Evolutionary conservation across 1,284 basidiomycete species (phyloP).

Genomic region (Tilletiopsis washingtonensis): DNA sequence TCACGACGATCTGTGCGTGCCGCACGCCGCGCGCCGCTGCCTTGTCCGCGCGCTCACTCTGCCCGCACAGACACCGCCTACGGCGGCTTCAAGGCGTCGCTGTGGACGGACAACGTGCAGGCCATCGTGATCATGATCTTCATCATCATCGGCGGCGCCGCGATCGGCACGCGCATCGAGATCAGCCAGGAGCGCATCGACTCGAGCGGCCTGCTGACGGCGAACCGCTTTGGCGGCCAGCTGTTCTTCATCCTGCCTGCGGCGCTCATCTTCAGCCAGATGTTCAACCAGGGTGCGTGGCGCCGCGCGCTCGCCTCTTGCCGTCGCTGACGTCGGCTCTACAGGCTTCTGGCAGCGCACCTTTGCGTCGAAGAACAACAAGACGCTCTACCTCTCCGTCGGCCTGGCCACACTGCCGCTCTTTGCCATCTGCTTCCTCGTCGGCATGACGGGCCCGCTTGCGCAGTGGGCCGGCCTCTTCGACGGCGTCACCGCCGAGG

Average conservation of each 20-base stretch:
- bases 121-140: conserved; percentile 42
- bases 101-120: conserved; percentile 47
- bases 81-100: conserved; percentile 47
- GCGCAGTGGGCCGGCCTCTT: conserved; percentile 43
- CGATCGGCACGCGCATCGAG: conserved; percentile 39
- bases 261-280: conserved; percentile 43
- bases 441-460: conserved; percentile 43
- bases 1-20: conserved; percentile 45
- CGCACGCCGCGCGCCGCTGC: too few species aligned
- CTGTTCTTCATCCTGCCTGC: conserved; percentile 45
- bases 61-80: conserved; percentile 47
- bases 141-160: conserved; percentile 38
- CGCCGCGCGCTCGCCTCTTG: background rate
- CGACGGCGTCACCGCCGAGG: conserved; percentile 23
- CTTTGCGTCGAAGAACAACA: conserved; percentile 43
- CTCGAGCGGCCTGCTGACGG: conserved; percentile 28
- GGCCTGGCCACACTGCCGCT: conserved; percentile 36
- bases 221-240: conserved; percentile 41
- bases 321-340: background rate
- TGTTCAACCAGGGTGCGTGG: conserved; percentile 44
- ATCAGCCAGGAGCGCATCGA: conserved; percentile 31
- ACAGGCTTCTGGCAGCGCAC: conserved; percentile 43
- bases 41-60: too few species aligned
- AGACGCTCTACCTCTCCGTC: conserved; percentile 38
- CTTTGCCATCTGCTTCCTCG: conserved; percentile 44